Conservation (phyloP, 371 early-diverging fungal genomes). For the Apophysomyces sp. region DNA sequence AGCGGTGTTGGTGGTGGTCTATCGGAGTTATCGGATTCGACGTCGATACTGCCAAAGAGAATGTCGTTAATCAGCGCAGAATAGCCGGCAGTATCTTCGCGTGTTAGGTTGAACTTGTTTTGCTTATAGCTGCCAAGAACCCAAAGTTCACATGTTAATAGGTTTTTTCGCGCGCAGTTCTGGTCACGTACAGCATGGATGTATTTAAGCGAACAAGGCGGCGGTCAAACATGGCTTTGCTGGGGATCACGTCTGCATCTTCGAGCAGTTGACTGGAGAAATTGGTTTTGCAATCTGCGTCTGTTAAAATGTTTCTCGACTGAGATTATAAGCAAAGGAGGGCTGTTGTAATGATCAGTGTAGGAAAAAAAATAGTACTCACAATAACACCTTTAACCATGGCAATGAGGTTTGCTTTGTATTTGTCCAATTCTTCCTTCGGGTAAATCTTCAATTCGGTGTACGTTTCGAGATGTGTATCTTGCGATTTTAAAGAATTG, state of each 20-base stretch:
- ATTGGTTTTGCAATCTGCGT: constrained; percentile 29
- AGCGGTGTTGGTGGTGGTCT: constrained; percentile 28
- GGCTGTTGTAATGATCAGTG: background rate
- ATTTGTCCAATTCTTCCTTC: constrained; percentile 5
- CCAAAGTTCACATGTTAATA: background rate
- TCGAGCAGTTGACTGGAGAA: constrained; percentile 48
- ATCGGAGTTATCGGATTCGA: constrained; percentile 26
- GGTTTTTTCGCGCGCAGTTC: background rate
- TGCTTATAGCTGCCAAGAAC: constrained; percentile 70
- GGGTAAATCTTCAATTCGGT: constrained; percentile 25
- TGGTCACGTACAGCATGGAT: constrained; percentile 49
- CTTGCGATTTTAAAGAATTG: constrained; percentile 34
- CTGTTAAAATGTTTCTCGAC: constrained; percentile 15
- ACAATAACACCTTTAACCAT: constrained; percentile 38
- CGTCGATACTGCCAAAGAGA: constrained; percentile 36
- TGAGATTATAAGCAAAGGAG: background rate
- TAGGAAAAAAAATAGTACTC: constrained; percentile 6
- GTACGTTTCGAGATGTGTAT: constrained; percentile 27
- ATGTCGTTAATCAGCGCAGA: constrained; percentile 76
- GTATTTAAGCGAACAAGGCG: constrained; percentile 69
- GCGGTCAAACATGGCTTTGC: constrained; percentile 47
- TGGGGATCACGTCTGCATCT: constrained; percentile 49
- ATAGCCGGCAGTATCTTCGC: constrained; percentile 90
- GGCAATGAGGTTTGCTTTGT: constrained; percentile 20
- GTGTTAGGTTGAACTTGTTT: constrained; percentile 85